Conservation (phyloP, 257 asterid genomes). For the Solanum microdontum region DNA sequence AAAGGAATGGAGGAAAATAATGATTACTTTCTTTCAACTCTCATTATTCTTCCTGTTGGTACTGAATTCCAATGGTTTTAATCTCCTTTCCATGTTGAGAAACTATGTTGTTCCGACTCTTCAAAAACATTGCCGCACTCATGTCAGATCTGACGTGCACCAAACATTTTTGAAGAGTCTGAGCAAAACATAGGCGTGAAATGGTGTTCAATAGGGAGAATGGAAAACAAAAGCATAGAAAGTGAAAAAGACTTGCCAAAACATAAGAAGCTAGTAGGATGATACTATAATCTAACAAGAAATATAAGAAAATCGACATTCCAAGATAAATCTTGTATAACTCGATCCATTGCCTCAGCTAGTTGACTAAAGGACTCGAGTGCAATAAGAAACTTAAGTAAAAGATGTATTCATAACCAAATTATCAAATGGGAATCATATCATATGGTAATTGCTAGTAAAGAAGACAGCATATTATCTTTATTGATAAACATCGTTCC, state of each 20-base stretch:
- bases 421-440: neutral
- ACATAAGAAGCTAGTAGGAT: neutral
- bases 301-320: neutral
- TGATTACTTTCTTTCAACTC: neutral
- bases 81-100: neutral
- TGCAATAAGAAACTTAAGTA: neutral
- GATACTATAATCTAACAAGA: neutral
- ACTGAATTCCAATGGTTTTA: neutral
- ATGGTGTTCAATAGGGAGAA: neutral
- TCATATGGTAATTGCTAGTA: neutral
- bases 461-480: neutral
- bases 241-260: neutral
- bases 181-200: neutral
- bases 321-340: neutral
- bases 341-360: neutral
- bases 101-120: neutral
- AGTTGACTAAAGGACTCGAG: neutral
- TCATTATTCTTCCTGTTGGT: neutral
- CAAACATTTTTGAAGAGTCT: neutral
- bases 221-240: neutral
- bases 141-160: neutral
- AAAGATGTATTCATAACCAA: neutral
- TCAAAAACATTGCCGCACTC: neutral
- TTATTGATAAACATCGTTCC: neutral
- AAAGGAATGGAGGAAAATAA: neutral